Evolutionary conservation across 495 filamentous ascomycete species (phyloP).

Genomic region (Neurospora cerealis): DNA sequence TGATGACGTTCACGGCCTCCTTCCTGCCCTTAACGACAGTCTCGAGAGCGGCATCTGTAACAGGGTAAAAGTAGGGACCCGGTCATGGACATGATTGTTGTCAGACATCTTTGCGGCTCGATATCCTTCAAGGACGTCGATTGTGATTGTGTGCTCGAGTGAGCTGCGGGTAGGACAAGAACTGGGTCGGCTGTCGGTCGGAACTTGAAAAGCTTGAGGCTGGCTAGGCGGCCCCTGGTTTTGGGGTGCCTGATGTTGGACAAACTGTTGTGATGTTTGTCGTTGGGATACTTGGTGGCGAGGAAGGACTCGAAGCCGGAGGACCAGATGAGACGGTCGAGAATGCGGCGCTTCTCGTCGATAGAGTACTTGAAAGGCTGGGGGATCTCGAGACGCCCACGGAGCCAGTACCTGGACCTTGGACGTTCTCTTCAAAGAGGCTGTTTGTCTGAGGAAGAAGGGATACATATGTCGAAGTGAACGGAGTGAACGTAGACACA

Average conservation of each 20-base stretch:
- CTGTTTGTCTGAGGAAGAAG: background rate
- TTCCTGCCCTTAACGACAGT: conserved; percentile 75
- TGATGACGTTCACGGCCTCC: conserved; percentile 76
- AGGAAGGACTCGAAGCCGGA: conserved; percentile 92
- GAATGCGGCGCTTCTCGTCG: conserved; percentile 92
- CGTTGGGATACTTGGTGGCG: conserved; percentile 95
- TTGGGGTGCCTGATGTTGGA: background rate
- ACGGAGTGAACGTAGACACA: background rate
- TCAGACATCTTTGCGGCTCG: background rate
- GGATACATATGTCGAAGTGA: background rate
- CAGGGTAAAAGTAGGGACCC: conserved; percentile 32
- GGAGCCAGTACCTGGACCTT: conserved; percentile 57
- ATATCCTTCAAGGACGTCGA: conserved; percentile 28
- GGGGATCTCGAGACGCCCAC: conserved; percentile 87
- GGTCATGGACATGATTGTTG: too few relatives aligned
- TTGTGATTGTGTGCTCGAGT: conserved; percentile 13
- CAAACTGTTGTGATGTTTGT: conserved; percentile 45
- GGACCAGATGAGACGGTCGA: conserved; percentile 96
- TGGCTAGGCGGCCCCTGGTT: background rate
- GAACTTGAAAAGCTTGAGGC: background rate
- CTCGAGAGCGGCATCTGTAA: conserved; percentile 48
- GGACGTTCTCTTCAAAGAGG: background rate
- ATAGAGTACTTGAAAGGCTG: conserved; percentile 89
- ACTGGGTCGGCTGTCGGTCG: conserved; percentile 13
- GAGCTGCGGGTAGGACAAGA: conserved; percentile 22